These are phyloP conservation scores for Raddia distichophylla DNA, from an alignment of 176 grass and related monocot species.

Conservation along the genomic window DNA sequence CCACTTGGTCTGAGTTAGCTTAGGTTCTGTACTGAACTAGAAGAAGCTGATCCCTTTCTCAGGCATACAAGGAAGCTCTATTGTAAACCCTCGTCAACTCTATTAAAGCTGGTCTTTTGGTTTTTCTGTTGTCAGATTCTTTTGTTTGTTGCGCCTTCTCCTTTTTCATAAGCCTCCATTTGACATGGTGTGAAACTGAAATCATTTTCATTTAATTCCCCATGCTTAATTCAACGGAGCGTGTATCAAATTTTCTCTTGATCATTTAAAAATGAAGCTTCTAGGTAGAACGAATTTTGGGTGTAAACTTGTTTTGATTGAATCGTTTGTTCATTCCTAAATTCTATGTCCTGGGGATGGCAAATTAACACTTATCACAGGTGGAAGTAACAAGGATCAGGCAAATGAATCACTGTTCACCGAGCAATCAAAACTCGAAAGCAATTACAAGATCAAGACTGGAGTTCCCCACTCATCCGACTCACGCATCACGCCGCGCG, in stretches of 20 bases:
- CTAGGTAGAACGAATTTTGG: background rate
- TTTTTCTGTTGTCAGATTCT: too few species aligned
- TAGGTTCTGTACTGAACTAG: background rate
- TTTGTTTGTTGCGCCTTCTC: too few species aligned
- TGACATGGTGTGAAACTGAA: too few species aligned
- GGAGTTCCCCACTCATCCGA: background rate
- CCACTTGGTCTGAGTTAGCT: background rate
- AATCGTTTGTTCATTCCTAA: background rate
- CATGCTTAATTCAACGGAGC: too few species aligned
- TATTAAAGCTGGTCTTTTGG: too few species aligned
- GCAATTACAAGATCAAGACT: constrained; percentile 15
- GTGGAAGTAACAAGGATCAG: background rate
- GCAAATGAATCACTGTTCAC: background rate
- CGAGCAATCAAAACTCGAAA: background rate
- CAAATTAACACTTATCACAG: background rate
- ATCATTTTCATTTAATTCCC: too few species aligned
- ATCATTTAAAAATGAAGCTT: background rate
- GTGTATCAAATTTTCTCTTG: too few species aligned
- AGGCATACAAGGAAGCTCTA: background rate
- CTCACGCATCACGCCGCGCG: background rate
- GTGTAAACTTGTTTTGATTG: background rate
- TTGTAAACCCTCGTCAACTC: too few species aligned
- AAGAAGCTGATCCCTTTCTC: background rate
- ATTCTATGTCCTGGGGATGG: background rate
- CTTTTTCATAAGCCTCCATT: too few species aligned